Evolutionary conservation across 306 rosid genomes (phyloP), one percentile per base, ranked within the genome.

Genomic region (Fragaria iinumae): DNA sequence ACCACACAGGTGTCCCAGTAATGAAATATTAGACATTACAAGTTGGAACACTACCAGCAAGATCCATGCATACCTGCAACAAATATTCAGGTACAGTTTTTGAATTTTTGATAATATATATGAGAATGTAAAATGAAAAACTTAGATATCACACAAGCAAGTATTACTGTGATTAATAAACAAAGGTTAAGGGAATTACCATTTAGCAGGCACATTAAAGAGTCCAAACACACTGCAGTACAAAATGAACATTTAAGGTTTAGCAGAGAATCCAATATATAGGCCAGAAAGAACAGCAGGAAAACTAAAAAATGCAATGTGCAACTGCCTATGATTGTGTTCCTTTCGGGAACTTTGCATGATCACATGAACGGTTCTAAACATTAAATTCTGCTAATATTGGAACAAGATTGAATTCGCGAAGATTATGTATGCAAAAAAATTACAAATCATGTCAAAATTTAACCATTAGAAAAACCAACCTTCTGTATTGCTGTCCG

Each of bases 1-100:
- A 90, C 99, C 99, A 83, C 97, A 92, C 62, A 95, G 90, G 88
- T 95, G 99, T 83, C 99, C 99, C 60, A 95, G 89, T 57, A 95
- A 86, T 23, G 99, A 95, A 85, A 95, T 92, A 80, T 95, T 92
- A 77, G 87, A 45, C 97, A 92, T 90, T 78, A 95, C 96, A 80
- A 95, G 92, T 93, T 95, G 99, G 86, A 95, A 92, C 76, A 92
- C 93, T 38, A 95, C 79, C 96, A 95, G 86, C 90, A 95, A 87
- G 81, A 95, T 83, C 91, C 91, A 90, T 64, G 96, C 87, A 75
- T 95, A 95, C 97, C 99, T 95, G 82, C 79, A 88, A 85, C 80
- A 82, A 45, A 63, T n/a, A 75, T 78, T 34, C 12, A 66, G 38
- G 13, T 12, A 55, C 18, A 69, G 27, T 78, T 63, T 68, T 72